phyloP scores from a whole-genome alignment of 495 filamentous ascomycete species.

The Penicillium subrubescens region DNA sequence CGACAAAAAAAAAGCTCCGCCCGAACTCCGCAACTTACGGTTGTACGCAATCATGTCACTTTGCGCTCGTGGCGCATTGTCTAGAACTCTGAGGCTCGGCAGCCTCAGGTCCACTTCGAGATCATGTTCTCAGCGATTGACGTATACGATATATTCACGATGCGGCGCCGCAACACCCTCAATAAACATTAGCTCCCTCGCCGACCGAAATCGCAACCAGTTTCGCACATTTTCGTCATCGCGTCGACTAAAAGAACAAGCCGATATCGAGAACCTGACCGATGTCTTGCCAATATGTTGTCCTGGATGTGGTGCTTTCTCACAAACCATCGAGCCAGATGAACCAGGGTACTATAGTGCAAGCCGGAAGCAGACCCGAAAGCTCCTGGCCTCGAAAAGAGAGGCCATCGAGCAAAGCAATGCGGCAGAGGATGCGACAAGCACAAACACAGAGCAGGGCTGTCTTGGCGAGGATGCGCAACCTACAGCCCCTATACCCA shows the following conservation, averaged over 20 bases:
- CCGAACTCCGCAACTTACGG: conserved; percentile 18
- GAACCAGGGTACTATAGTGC: conserved; percentile 77
- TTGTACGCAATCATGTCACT: conserved; percentile 34
- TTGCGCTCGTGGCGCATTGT: conserved; percentile 32
- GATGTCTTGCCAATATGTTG: conserved; percentile 54
- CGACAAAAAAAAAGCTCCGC: conserved; percentile 30
- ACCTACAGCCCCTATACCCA: conserved; percentile 19
- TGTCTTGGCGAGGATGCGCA: neutral
- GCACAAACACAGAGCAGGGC: conserved; percentile 9
- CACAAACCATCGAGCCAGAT: conserved; percentile 68
- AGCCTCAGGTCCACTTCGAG: neutral
- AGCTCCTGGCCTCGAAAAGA: conserved; percentile 40
- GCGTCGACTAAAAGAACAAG: neutral
- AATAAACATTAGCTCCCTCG: neutral
- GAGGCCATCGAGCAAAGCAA: conserved; percentile 41
- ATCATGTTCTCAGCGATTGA: neutral
- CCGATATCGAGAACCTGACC: conserved; percentile 8
- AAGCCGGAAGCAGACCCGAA: conserved; percentile 50
- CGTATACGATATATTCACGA: neutral
- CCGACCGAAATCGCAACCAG: conserved; percentile 6
- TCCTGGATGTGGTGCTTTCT: conserved; percentile 85
- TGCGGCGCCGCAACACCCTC: neutral
- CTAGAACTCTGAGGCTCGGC: conserved; percentile 17
- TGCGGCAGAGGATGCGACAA: conserved; percentile 16
- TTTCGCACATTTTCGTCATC: conserved; percentile 29